A percentile compares a stretch with the other conserved stretches of the same genome.
These are phyloP conservation scores for Stachybotrys chlorohalonatus DNA, from an alignment of 2,329 filamentous ascomycete genomes.

Conservation along the genomic window DNA sequence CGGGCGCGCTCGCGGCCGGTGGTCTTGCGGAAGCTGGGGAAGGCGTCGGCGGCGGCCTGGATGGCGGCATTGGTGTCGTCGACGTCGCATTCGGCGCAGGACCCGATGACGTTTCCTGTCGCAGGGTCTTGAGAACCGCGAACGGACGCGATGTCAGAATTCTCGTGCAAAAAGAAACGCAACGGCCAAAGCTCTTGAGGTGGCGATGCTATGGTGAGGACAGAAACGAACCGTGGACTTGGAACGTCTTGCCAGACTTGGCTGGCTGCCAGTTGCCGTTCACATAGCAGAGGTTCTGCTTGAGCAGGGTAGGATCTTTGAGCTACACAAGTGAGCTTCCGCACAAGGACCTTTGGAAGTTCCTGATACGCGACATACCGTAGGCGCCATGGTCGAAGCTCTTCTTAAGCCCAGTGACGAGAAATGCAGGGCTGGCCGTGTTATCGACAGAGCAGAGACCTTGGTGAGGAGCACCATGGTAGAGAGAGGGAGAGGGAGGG, in stretches of 20 bases:
- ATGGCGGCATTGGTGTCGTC: slow-evolving; percentile 77
- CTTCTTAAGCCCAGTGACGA: slow-evolving; percentile 21
- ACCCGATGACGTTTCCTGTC: slow-evolving; percentile 71
- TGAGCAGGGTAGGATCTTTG: slow-evolving; percentile 73
- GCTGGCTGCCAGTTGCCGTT: slow-evolving; percentile 89
- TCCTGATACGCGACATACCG: slow-evolving; percentile 18
- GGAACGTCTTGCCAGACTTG: slow-evolving; percentile 83
- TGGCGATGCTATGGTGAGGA: neutral
- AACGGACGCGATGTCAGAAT: slow-evolving; percentile 1
- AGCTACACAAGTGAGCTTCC: slow-evolving; percentile 37
- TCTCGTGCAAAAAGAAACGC: neutral
- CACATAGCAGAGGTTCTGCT: slow-evolving; percentile 72
- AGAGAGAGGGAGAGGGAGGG: neutral
- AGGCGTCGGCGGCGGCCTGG: slow-evolving; percentile 68
- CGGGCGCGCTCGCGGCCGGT: slow-evolving; percentile 68
- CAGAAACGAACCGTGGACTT: slow-evolving; percentile 56
- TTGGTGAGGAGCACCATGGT: slow-evolving; percentile 22
- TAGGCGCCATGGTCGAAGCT: slow-evolving; percentile 39
- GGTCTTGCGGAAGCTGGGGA: slow-evolving; percentile 59
- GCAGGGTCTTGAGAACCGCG: slow-evolving; percentile 56
- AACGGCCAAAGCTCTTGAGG: neutral
- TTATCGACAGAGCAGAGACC: slow-evolving; percentile 16
- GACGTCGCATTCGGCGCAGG: slow-evolving; percentile 72
- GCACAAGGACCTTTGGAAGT: neutral
- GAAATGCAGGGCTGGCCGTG: slow-evolving; percentile 18